phyloP scores from a whole-genome alignment of 768 basidiomycete genomes.

The Kwoniella botswanensis region DNA sequence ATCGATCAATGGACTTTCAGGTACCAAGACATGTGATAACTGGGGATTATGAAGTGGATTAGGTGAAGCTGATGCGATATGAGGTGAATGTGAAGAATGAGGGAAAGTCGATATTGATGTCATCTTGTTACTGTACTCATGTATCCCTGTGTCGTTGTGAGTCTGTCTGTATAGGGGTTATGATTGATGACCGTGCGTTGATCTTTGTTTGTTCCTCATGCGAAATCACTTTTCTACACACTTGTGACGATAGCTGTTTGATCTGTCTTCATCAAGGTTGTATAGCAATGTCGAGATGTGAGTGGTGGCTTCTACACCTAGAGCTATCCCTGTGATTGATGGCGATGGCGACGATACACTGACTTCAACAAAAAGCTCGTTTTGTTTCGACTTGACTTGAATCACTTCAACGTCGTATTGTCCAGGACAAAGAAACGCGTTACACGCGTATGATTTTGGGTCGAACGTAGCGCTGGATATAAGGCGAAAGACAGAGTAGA shows the following conservation, averaged over 20 bases:
- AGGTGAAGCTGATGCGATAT: not conserved
- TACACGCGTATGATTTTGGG: too few relatives aligned
- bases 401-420: too few relatives aligned
- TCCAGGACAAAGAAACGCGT: too few relatives aligned
- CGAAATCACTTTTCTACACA: not conserved
- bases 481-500: too few relatives aligned
- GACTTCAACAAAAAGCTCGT: not conserved
- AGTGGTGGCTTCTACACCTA: too few relatives aligned
- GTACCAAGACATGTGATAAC: slow-evolving; percentile 18
- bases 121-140: not conserved
- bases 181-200: not conserved
- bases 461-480: too few relatives aligned
- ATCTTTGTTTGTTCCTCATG: not conserved
- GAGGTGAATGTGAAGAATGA: not conserved
- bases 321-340: not conserved
- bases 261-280: too few relatives aligned
- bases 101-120: not conserved
- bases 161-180: too few relatives aligned
- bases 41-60: slow-evolving; percentile 10
- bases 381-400: too few relatives aligned
- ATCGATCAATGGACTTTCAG: slow-evolving; percentile 22
- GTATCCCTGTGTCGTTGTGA: not conserved
- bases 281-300: too few relatives aligned
- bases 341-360: not conserved
- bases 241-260: too few relatives aligned